These are phyloP conservation scores for Penicillium alfredii DNA, from an alignment of 495 filamentous ascomycete species.

Conservation along the genomic window DNA sequence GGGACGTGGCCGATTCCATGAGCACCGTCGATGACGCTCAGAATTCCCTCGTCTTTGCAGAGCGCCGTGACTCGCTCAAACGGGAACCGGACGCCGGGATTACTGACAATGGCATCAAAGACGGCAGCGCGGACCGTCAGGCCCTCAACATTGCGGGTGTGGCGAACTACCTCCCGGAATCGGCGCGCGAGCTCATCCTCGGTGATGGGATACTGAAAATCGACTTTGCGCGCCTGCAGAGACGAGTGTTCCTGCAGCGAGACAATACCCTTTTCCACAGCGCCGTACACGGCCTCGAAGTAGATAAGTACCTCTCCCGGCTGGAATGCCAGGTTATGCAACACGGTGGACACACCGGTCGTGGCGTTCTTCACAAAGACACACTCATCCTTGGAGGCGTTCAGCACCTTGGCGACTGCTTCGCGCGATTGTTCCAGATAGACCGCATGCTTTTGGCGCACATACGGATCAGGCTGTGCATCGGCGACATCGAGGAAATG, in stretches of 20 bases:
- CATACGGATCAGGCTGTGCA: constrained; percentile 62
- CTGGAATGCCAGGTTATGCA: constrained; percentile 61
- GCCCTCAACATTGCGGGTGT: constrained; percentile 33
- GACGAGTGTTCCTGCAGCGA: constrained; percentile 59
- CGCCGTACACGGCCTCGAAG: constrained; percentile 73
- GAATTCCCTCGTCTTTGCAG: constrained; percentile 58
- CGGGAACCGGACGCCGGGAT: constrained; percentile 73
- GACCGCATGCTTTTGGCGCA: constrained; percentile 53
- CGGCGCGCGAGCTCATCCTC: constrained; percentile 51
- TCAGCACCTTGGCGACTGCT: constrained; percentile 57
- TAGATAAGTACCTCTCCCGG: constrained; percentile 56
- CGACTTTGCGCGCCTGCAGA: constrained; percentile 34
- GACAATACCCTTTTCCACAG: constrained; percentile 62
- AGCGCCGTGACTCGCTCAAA: constrained; percentile 59
- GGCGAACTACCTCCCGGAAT: constrained; percentile 45
- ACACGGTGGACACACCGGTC: constrained; percentile 70
- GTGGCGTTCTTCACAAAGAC: constrained; percentile 83
- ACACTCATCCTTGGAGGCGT: constrained; percentile 53
- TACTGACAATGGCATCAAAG: constrained; percentile 72
- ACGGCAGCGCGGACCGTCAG: constrained; percentile 54
- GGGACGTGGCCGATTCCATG: constrained; percentile 75
- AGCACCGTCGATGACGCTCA: constrained; percentile 69
- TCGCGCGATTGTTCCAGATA: constrained; percentile 58
- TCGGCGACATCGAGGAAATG: constrained; percentile 57
- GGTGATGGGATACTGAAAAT: constrained; percentile 51